Evolutionary conservation across 2,329 filamentous ascomycete species (phyloP).

Genomic region (Trichothecium roseum): DNA sequence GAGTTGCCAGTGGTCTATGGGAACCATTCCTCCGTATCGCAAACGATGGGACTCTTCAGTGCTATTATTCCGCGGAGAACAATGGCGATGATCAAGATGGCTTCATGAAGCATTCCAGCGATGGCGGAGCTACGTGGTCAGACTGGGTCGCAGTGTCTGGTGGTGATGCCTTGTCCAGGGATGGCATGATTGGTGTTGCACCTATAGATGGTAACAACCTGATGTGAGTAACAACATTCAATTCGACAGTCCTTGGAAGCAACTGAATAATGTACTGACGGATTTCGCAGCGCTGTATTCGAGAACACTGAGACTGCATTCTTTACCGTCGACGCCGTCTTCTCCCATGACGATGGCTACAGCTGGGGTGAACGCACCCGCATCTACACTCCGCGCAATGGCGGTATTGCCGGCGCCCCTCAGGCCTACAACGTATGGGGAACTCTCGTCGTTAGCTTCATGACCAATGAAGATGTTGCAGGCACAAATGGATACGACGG

Average conservation of each 20-base stretch:
- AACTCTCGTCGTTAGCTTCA: conserved; percentile 28
- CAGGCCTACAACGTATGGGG: conserved; percentile 29
- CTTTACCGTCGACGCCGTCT: conserved; percentile 24
- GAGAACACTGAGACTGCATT: conserved; percentile 21
- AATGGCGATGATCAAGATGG: conserved; percentile 26
- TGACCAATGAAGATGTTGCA: conserved; percentile 27
- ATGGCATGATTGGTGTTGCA: conserved; percentile 34
- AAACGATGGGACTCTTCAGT: conserved; percentile 25
- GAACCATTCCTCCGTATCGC: conserved; percentile 32
- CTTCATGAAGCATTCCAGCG: conserved; percentile 22
- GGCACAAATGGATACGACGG: conserved; percentile 10
- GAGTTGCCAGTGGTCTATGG: conserved; percentile 25
- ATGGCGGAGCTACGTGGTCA: conserved; percentile 27
- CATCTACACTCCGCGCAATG: conserved; percentile 23
- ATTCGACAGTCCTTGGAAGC: too few species aligned
- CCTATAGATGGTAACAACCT: conserved; percentile 17
- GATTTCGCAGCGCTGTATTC: conserved; percentile 23
- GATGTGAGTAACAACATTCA: conserved; percentile 15
- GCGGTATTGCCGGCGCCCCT: conserved; percentile 27
- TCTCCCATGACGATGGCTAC: conserved; percentile 25
- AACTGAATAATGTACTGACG: too few species aligned
- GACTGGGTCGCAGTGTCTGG: conserved; percentile 21
- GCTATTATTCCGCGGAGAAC: conserved; percentile 32
- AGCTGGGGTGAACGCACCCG: conserved; percentile 24
- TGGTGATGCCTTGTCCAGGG: conserved; percentile 17